Evolutionary conservation across 352 stramenopile genomes (phyloP).

Genomic region (Globisporangium barbulae): DNA sequence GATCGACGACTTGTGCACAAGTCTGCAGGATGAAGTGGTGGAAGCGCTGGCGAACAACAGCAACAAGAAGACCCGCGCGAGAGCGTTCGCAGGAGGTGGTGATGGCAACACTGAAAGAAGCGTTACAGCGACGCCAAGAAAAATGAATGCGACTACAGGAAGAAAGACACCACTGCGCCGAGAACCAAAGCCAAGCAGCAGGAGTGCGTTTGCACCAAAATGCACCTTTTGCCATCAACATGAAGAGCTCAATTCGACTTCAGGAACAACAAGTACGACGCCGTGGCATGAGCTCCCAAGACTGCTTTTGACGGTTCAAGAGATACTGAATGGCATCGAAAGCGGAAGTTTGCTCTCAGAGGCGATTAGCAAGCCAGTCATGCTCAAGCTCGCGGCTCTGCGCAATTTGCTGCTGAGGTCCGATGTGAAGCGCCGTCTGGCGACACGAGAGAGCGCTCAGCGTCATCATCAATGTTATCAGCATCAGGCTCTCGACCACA

Average conservation of each 20-base stretch:
- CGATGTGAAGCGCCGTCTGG: conserved; percentile 8
- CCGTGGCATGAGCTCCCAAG: conserved; percentile 8
- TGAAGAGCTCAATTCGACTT: background rate
- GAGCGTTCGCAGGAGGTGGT: background rate
- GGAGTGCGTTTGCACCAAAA: background rate
- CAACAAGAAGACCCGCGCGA: background rate
- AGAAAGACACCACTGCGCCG: background rate
- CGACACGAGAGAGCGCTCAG: background rate
- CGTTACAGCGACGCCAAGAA: background rate
- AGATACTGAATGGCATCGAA: background rate
- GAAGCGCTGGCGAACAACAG: conserved; percentile 25
- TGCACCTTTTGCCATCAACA: conserved; percentile 12
- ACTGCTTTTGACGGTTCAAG: conserved; percentile 1
- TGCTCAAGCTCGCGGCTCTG: conserved; percentile 7
- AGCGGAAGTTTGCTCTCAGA: background rate
- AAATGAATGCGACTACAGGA: no score
- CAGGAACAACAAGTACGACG: background rate
- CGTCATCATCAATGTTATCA: background rate
- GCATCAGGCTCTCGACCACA: background rate
- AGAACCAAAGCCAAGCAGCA: background rate
- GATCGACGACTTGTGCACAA: conserved; percentile 34
- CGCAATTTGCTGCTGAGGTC: conserved; percentile 11
- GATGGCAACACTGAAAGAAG: background rate
- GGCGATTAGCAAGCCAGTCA: background rate
- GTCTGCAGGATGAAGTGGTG: conserved; percentile 35